Evolutionary conservation across 2,329 filamentous ascomycete species (phyloP).

Genomic region (Graphilbum fragrans): DNA sequence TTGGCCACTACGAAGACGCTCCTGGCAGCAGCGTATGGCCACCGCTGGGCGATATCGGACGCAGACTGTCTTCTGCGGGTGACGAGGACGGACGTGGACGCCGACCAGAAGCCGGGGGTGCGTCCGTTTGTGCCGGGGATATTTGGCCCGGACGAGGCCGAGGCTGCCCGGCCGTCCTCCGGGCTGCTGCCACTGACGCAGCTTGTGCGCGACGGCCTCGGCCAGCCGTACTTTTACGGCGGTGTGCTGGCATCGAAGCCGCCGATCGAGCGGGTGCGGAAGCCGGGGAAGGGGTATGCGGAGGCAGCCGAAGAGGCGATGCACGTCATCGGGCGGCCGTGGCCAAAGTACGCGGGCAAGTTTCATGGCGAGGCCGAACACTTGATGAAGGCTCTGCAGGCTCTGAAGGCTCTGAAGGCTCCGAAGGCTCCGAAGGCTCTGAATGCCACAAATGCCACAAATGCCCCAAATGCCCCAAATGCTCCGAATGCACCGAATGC

Average conservation of each 20-base stretch:
- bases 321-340: constrained; percentile 35
- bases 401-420: not conserved
- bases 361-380: too few species aligned
- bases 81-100: constrained; percentile 11
- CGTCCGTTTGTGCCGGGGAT: constrained; percentile 5
- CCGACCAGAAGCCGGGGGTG: constrained; percentile 18
- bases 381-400: not conserved
- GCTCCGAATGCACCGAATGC: not conserved
- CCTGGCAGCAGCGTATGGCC: constrained; percentile 32
- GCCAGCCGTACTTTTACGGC: constrained; percentile 28
- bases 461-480: not conserved
- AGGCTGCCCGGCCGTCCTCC: not conserved
- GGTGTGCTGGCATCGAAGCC: constrained; percentile 32
- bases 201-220: constrained; percentile 26
- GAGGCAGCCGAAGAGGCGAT: constrained; percentile 29
- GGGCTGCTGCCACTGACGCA: constrained; percentile 7
- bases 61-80: constrained; percentile 32
- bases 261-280: constrained; percentile 22
- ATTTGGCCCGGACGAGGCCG: constrained; percentile 7
- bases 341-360: constrained; percentile 44
- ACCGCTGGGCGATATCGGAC: constrained; percentile 30
- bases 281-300: constrained; percentile 22
- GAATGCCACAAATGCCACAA: not conserved
- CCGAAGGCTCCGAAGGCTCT: not conserved
- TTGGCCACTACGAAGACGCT: constrained; percentile 33